These are phyloP conservation scores for Trichoderma sp. DNA, from an alignment of 2,329 filamentous ascomycete species.

Conservation along the genomic window DNA sequence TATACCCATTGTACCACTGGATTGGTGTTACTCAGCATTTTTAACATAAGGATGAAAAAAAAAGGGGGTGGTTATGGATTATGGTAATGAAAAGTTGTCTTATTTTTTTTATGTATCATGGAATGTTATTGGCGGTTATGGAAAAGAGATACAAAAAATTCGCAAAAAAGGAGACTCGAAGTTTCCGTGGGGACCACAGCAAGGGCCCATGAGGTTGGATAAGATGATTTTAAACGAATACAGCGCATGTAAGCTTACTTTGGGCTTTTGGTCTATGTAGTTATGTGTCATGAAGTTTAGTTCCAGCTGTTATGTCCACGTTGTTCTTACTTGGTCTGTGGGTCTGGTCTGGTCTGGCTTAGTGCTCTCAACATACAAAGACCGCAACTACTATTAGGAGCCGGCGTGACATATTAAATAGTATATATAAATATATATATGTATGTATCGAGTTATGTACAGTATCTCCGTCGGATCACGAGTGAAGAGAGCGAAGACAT, in stretches of 20 bases:
- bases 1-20: constrained; percentile 19
- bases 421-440: neutral
- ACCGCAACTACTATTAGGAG: neutral
- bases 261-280: neutral
- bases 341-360: neutral
- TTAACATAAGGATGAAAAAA: constrained; percentile 1
- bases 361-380: neutral
- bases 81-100: constrained; percentile 20
- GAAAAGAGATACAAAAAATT: neutral
- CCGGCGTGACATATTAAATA: neutral
- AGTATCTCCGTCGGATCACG: neutral
- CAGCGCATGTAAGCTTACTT: constrained; percentile 14
- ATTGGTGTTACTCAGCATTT: constrained; percentile 12
- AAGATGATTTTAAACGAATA: constrained; percentile 9
- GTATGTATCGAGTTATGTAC: neutral
- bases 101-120: neutral
- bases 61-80: neutral
- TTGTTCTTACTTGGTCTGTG: neutral
- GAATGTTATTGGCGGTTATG: neutral
- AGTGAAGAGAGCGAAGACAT: neutral
- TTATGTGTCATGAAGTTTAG: neutral
- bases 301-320: neutral
- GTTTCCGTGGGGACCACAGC: neutral
- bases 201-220: neutral
- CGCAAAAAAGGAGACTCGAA: neutral